A percentile compares a stretch with the other conserved stretches of the same genome.
These are phyloP conservation scores for Leccinum variicolor DNA, from an alignment of 768 basidiomycete species.

Conservation along the genomic window DNA sequence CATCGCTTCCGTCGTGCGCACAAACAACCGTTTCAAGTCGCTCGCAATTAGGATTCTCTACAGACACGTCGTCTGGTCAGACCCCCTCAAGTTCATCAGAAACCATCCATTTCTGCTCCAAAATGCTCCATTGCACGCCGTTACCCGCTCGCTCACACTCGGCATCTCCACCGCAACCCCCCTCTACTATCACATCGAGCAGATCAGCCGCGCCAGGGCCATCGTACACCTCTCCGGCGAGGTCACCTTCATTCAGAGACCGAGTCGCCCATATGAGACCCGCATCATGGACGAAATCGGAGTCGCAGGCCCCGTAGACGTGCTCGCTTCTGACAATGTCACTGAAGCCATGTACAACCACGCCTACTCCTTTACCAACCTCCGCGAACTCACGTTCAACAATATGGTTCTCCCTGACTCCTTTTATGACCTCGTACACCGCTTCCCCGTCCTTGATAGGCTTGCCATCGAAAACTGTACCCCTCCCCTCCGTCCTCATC, in stretches of 20 bases:
- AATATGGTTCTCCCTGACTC: slow-evolving; percentile 35
- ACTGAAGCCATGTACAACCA: slow-evolving; percentile 20
- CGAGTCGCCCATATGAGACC: slow-evolving; percentile 20
- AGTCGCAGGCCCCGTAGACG: slow-evolving; percentile 16
- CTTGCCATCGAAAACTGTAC: slow-evolving; percentile 43
- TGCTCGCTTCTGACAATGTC: slow-evolving; percentile 18
- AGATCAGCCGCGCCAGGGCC: slow-evolving; percentile 27
- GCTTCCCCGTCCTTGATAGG: slow-evolving; percentile 34
- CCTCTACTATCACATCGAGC: slow-evolving; percentile 25
- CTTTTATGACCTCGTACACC: slow-evolving; percentile 35
- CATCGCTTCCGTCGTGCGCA: slow-evolving; percentile 30
- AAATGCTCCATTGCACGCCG: slow-evolving; percentile 4
- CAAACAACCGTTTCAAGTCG: slow-evolving; percentile 30
- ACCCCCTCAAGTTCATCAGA: slow-evolving; percentile 26
- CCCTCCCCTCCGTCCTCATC: slow-evolving; percentile 16
- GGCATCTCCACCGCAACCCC: slow-evolving; percentile 22
- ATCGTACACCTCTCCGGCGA: slow-evolving; percentile 18
- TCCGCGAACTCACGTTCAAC: slow-evolving; percentile 37
- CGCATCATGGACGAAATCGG: slow-evolving; percentile 25
- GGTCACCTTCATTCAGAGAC: slow-evolving; percentile 13
- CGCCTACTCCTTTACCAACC: slow-evolving; percentile 28
- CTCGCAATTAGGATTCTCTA: slow-evolving; percentile 32
- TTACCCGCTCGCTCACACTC: slow-evolving; percentile 23
- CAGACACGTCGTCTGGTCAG: slow-evolving; percentile 33
- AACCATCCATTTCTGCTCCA: slow-evolving; percentile 18